phyloP scores from a whole-genome alignment of 1,139 yeast genomes.

The Debaryomyces udenii region DNA sequence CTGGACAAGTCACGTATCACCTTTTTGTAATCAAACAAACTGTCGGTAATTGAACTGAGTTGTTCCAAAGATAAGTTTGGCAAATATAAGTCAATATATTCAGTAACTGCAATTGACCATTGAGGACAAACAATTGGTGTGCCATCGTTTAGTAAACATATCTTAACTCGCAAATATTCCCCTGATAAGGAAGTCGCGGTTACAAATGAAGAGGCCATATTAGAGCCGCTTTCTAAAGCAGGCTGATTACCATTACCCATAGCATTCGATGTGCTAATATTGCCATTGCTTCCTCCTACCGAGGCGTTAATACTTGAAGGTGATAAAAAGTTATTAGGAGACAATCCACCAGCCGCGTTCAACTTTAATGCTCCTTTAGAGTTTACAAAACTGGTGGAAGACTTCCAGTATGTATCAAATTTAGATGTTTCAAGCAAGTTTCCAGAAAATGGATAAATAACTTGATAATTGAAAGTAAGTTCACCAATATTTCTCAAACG shows the following conservation, averaged over 20 bases:
- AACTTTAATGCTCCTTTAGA: slow-evolving; percentile 32
- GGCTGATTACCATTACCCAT: slow-evolving; percentile 19
- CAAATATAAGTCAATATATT: slow-evolving; percentile 57
- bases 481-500: slow-evolving; percentile 84
- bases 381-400: slow-evolving; percentile 57
- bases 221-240: slow-evolving; percentile 23
- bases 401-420: slow-evolving; percentile 96
- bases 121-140: slow-evolving; percentile 83
- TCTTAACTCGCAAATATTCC: slow-evolving; percentile 68
- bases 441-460: slow-evolving; percentile 89
- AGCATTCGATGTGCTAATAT: slow-evolving; percentile 10
- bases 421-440: slow-evolving; percentile 84
- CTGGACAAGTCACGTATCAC: slow-evolving; percentile 44
- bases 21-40: slow-evolving; percentile 45
- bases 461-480: slow-evolving; percentile 73
- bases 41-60: slow-evolving; percentile 44
- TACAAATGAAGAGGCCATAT: slow-evolving; percentile 63
- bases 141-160: slow-evolving; percentile 78
- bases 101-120: slow-evolving; percentile 62
- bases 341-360: slow-evolving; percentile 45
- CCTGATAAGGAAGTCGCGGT: slow-evolving; percentile 92
- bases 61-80: slow-evolving; percentile 49
- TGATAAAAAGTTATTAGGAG: slow-evolving; percentile 45
- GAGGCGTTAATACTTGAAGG: slow-evolving; percentile 26
- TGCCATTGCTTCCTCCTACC: slow-evolving; percentile 12